A percentile compares a stretch with the other conserved stretches of the same genome.
Conservation (phyloP, 352 stramenopile genomes). For the Hyaloperonospora brassicae region DNA sequence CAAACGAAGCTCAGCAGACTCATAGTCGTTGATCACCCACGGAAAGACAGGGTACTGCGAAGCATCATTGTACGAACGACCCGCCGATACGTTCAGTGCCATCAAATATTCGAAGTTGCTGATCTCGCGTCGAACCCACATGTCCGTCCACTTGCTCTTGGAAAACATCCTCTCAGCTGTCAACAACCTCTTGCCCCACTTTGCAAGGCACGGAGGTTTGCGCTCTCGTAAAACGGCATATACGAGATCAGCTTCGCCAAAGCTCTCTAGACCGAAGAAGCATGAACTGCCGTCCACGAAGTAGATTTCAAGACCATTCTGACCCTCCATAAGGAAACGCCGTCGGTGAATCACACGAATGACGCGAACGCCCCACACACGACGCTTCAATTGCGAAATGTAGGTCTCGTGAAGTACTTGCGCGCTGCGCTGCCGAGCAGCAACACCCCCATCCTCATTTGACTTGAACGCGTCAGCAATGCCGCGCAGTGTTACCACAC, state of each 20-base stretch:
- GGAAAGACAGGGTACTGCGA: constrained; percentile 98
- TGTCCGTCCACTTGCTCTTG: constrained; percentile 82
- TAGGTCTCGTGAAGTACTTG: constrained; percentile 49
- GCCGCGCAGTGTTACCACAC: constrained; percentile 56
- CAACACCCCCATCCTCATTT: constrained; percentile 30
- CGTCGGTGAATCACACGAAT: constrained; percentile 74
- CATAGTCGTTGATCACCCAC: constrained; percentile 96
- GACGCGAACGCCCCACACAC: constrained; percentile 71
- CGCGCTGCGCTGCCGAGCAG: constrained; percentile 22
- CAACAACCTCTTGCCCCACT: constrained; percentile 70
- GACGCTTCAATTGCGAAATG: constrained; percentile 59
- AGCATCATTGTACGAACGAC: constrained; percentile 95
- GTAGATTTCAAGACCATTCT: constrained; percentile 76
- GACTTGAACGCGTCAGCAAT: constrained; percentile 42
- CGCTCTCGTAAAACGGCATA: constrained; percentile 72
- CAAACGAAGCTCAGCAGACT: constrained; percentile 89
- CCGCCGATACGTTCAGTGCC: constrained; percentile 92
- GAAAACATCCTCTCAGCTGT: constrained; percentile 62
- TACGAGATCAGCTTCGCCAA: constrained; percentile 65
- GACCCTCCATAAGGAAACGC: constrained; percentile 60
- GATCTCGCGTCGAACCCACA: constrained; percentile 82
- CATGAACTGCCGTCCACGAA: constrained; percentile 82
- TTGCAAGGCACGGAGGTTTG: constrained; percentile 70
- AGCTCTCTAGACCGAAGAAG: constrained; percentile 58
- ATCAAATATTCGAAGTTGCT: constrained; percentile 96